Evolutionary conservation across 768 basidiomycete species (phyloP).

Genomic region (Steccherinum ochraceum): DNA sequence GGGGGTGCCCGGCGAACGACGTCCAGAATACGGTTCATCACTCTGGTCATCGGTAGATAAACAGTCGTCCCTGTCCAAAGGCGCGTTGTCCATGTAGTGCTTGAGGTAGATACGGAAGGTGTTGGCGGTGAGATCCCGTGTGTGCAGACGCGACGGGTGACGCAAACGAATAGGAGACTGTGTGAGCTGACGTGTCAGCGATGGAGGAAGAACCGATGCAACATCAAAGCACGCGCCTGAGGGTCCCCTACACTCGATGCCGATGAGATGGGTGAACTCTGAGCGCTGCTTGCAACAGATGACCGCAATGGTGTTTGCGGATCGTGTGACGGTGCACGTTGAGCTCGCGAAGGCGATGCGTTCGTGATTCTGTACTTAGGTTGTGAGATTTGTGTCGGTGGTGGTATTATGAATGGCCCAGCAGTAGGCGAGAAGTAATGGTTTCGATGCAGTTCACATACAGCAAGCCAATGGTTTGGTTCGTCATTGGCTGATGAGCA

Average conservation of each 20-base stretch:
- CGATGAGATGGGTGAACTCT: conserved; percentile 11
- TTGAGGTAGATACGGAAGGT: conserved; percentile 74
- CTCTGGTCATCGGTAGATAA: conserved; percentile 3
- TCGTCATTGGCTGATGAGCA: conserved; percentile 54
- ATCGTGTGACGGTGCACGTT: neutral
- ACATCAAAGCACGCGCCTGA: neutral
- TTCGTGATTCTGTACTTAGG: conserved; percentile 9
- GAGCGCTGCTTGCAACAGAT: conserved; percentile 8
- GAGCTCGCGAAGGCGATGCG: neutral
- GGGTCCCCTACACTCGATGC: conserved; percentile 1
- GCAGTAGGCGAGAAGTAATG: conserved; percentile 36
- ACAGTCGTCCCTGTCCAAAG: conserved; percentile 9
- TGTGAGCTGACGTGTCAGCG: neutral
- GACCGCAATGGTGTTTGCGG: conserved; percentile 6
- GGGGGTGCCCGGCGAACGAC: conserved; percentile 24
- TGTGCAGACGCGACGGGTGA: conserved; percentile 65
- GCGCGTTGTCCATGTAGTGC: conserved; percentile 67
- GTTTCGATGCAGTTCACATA: conserved; percentile 45
- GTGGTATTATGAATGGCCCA: conserved; percentile 43
- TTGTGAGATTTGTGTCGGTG: conserved; percentile 1
- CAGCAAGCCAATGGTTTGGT: conserved; percentile 46
- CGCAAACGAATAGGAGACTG: conserved; percentile 46
- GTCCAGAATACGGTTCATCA: conserved; percentile 2
- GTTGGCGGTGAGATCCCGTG: conserved; percentile 60
- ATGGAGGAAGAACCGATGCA: neutral